phyloP scores from a whole-genome alignment of 345 rosid species.

The Eucalyptus pumila region DNA sequence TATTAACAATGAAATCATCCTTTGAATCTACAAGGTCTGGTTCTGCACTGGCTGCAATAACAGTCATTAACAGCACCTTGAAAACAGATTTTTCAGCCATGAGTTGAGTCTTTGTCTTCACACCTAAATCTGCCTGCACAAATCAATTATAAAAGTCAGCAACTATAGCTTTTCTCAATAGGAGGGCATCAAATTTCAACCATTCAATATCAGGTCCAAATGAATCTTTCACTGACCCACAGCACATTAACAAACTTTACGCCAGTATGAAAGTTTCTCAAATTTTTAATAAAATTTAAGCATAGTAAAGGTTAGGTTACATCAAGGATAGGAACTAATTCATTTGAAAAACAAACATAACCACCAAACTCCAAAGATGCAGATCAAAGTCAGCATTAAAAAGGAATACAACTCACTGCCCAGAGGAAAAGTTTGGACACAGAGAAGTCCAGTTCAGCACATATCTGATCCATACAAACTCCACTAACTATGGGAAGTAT shows the following conservation, averaged over 20 bases:
- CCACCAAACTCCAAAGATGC: neutral
- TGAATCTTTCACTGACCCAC: neutral
- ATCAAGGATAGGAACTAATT: neutral
- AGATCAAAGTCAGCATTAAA: neutral
- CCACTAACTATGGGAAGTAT: neutral
- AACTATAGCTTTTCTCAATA: neutral
- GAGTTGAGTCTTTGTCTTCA: constrained; percentile 98
- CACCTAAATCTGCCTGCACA: constrained; percentile 89
- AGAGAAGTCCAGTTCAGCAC: neutral
- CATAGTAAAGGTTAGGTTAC: neutral
- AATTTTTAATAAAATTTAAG: neutral
- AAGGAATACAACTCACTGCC: neutral
- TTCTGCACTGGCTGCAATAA: constrained; percentile 82
- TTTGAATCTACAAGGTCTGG: constrained; percentile 59
- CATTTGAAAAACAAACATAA: neutral
- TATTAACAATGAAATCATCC: constrained; percentile 73
- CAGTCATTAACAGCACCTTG: constrained; percentile 75
- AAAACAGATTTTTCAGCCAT: constrained; percentile 98
- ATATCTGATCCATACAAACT: neutral
- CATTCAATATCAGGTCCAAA: neutral
- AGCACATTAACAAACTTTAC: neutral
- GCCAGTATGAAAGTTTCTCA: neutral
- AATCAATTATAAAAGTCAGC: neutral
- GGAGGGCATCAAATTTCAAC: neutral
- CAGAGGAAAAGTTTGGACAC: neutral